phyloP scores from a whole-genome alignment of 1,284 basidiomycete genomes.

The Abortiporus biennis region DNA sequence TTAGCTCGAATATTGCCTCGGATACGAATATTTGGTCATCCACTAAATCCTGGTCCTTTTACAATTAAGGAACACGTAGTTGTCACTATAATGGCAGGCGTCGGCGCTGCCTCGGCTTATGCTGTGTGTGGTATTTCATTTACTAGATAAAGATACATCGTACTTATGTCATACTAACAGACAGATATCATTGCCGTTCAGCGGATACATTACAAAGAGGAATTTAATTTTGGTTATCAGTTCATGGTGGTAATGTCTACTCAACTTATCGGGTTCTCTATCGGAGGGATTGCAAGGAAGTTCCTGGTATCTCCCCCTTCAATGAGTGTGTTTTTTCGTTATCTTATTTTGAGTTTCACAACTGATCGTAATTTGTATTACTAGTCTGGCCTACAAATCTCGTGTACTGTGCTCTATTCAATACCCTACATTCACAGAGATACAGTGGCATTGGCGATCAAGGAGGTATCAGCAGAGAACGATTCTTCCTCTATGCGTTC shows the following conservation, averaged over 20 bases:
- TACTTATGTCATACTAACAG: slow-evolving; percentile 20
- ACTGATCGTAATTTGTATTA: background rate
- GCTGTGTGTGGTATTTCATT: slow-evolving; percentile 17
- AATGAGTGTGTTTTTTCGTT: slow-evolving; percentile 47
- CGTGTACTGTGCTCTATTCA: slow-evolving; percentile 78
- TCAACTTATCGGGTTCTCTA: slow-evolving; percentile 75
- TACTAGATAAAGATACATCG: background rate
- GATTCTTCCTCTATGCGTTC: slow-evolving; percentile 25
- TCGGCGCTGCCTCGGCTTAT: slow-evolving; percentile 34
- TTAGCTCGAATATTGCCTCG: slow-evolving; percentile 51
- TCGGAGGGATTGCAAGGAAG: slow-evolving; percentile 51
- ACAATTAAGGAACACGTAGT: slow-evolving; percentile 47
- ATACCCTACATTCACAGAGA: slow-evolving; percentile 58
- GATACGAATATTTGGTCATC: slow-evolving; percentile 50
- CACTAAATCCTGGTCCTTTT: slow-evolving; percentile 58
- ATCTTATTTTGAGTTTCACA: background rate
- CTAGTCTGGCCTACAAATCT: slow-evolving; percentile 55
- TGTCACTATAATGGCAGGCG: slow-evolving; percentile 64
- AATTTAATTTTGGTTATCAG: slow-evolving; percentile 62
- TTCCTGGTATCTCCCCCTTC: slow-evolving; percentile 63
- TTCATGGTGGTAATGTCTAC: slow-evolving; percentile 81
- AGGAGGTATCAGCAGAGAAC: slow-evolving; percentile 48
- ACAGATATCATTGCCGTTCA: slow-evolving; percentile 80
- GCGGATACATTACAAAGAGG: slow-evolving; percentile 62
- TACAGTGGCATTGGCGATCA: slow-evolving; percentile 58